Evolutionary conservation across 2,329 filamentous ascomycete genomes (phyloP), one percentile per base, ranked within the genome.

Genomic region (Apiospora pterosperma): DNA sequence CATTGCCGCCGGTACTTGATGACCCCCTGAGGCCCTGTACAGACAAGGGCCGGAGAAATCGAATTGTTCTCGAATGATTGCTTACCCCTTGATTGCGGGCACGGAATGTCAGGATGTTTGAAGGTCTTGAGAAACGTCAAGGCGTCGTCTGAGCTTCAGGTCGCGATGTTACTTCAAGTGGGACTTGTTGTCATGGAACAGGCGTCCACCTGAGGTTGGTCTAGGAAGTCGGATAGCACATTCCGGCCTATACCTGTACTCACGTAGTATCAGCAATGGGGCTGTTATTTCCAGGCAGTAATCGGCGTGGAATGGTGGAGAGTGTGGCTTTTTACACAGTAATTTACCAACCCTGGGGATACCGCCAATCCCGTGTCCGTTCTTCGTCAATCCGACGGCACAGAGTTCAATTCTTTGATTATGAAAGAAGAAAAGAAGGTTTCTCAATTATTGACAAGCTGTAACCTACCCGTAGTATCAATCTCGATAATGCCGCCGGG

Each of bases 121-220:
- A 62, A 62, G 41, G 38, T 62, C 39, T n/a, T 4, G 19, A 23
- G 28, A 42, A 48, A 48, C 28, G 60, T 48, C 60, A 62, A 44
- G 60, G 60, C 60, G 25, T 44, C 60, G 60, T 62, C 60, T 44
- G 60, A 62, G 60, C 60, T 62, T 62, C 59, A 41, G 36, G 59
- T 61, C 23, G 39, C 59, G 59, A 61, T 31, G 34, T 41, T 61
- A 41, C 28, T 41, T 14, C 36, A n/a, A n/a, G 60, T 62, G 39
- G 38, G n/a, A 36, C 38, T 23, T 23, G 21, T 10, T 34, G 39
- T 48, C 60, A 62, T 62, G 60, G 60, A 62, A 62, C 60, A 62
- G 60, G 39, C 39, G 21, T 36, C 38, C 28, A 62, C 39, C 39
- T 62, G 60, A 62, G 28, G 60, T 48, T 34, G 60, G 25, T 16